Evolutionary conservation across 495 filamentous ascomycete species (phyloP).

Genomic region (Podospora conica): DNA sequence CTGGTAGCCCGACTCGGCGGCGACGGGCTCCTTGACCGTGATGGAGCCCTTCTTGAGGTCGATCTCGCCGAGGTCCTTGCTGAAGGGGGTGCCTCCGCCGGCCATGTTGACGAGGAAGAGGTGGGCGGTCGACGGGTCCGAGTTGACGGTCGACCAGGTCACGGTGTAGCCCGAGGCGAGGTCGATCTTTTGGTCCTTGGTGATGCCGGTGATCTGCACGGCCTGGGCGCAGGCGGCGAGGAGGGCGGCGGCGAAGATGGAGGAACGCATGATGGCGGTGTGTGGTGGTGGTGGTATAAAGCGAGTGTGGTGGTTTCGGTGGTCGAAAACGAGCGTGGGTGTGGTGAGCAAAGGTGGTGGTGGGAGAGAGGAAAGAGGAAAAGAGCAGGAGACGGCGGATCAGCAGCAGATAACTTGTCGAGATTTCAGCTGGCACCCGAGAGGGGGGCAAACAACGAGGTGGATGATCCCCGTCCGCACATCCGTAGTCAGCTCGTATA

Average conservation of each 20-base stretch:
- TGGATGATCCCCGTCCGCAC: background rate
- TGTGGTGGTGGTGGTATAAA: conserved; percentile 3
- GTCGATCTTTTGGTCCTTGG: conserved; percentile 22
- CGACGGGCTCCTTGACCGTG: conserved; percentile 12
- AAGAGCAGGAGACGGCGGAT: background rate
- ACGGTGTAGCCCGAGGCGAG: conserved; percentile 20
- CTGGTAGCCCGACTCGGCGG: conserved; percentile 21
- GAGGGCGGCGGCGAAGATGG: conserved; percentile 14
- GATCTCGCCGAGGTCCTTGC: conserved; percentile 25
- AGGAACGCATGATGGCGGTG: conserved; percentile 21
- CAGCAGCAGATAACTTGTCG: background rate
- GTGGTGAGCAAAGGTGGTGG: background rate
- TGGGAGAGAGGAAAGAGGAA: background rate
- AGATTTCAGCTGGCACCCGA: background rate
- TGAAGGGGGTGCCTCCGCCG: conserved; percentile 24
- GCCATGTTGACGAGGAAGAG: conserved; percentile 30
- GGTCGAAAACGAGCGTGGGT: background rate
- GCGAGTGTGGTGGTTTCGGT: conserved; percentile 2
- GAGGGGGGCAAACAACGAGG: background rate
- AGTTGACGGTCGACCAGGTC: conserved; percentile 22
- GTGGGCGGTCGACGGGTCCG: conserved; percentile 23
- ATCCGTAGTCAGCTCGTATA: background rate
- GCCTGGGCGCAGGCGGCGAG: conserved; percentile 19
- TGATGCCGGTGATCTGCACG: conserved; percentile 24
- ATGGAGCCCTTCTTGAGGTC: conserved; percentile 22